Evolutionary conservation across 306 rosid species (phyloP), one percentile per base, ranked within the genome.

Genomic region (Abrus precatorius): DNA sequence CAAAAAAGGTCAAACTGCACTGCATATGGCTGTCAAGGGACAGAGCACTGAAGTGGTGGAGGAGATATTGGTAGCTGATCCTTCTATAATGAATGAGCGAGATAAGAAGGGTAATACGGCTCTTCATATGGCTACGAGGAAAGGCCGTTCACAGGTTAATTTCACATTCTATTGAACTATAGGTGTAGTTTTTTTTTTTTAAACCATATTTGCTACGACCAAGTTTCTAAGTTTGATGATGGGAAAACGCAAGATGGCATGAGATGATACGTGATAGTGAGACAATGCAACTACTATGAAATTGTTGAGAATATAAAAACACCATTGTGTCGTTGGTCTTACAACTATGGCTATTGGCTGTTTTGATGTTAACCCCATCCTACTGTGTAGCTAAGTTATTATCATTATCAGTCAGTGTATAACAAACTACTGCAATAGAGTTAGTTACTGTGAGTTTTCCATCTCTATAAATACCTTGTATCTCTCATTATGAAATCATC

Each of bases 21-120:
- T 95, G 38, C 99, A 95, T 80, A 95, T 95, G 99, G 96, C 99
- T 45, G 98, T 90, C 6, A 95, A 95, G 85, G 99, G 98, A 64
- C 90, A 90, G 86, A 72, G 89, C 74, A 78, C 88, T 44, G 70
- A 32, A 27, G 91, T 87, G 3, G 98, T 93, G 20, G 97, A 95
- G 75, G 99, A 93, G 81, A 83, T 93, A 57, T 77, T 95, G 66
- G 86, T 29, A 36, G 90, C 89, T 48, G 93, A 88, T 82, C 68
- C 73, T 14, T 78, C 94, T 41, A 75, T 93, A 65, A 80, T 95
- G 74, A 95, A 90, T 49, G 98, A 95, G 68, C 88, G 94, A 7
- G 99, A 95, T 87, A 95, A 89, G 89, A 95, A 90, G 92, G 97
- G 92, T 33, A 95, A 89, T 79, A 95, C 98, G 2, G 96, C 94